Conservation (phyloP, 805 yeast genomes). For the Ogataea degrootiae region DNA sequence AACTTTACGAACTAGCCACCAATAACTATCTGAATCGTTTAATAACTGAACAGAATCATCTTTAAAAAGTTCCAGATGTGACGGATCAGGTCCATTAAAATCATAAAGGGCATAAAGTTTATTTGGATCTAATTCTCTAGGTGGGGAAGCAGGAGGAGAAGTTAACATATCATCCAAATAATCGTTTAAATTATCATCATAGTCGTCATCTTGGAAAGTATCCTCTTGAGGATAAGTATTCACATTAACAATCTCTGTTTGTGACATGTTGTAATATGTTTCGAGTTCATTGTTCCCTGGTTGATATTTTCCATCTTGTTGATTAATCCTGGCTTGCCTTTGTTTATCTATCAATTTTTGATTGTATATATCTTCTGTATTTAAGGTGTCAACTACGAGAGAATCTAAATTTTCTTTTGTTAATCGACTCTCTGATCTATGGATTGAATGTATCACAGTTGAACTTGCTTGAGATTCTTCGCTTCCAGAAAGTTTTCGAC, state of each 20-base stretch:
- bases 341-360: conserved; percentile 3
- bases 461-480: conserved; percentile 24
- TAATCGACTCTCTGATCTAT: conserved; percentile 4
- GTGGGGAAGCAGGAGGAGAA: conserved; percentile 75
- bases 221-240: not conserved
- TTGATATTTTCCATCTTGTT: not conserved
- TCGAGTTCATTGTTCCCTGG: not conserved
- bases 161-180: conserved; percentile 41
- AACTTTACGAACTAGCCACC: conserved; percentile 81
- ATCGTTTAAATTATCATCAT: conserved; percentile 35
- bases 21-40: conserved; percentile 87
- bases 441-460: conserved; percentile 22
- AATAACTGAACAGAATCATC: conserved; percentile 80
- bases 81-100: conserved; percentile 87
- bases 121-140: conserved; percentile 75
- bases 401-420: conserved; percentile 9
- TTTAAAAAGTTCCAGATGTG: conserved; percentile 74
- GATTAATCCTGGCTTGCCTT: not conserved
- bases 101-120: conserved; percentile 83
- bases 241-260: not conserved
- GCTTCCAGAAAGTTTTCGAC: conserved; percentile 7
- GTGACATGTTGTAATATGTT: not conserved
- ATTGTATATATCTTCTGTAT: conserved; percentile 18
- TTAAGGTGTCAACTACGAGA: conserved; percentile 17
- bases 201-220: conserved; percentile 9